Conservation (phyloP, 2,329 filamentous ascomycete genomes). For the Apiospora hydei region DNA sequence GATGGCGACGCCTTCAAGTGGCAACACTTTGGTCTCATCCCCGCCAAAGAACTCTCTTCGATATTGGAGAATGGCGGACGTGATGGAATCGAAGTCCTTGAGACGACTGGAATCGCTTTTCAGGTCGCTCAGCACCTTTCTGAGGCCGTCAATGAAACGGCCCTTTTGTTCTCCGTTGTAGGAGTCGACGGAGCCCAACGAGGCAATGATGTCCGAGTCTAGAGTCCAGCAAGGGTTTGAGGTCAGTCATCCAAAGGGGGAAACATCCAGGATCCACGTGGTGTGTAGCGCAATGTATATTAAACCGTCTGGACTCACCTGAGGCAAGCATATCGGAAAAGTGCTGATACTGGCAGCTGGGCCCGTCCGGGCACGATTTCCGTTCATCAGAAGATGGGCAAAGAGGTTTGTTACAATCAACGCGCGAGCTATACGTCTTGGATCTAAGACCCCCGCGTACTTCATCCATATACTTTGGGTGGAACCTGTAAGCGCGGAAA, state of each 20-base stretch:
- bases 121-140: constrained; percentile 65
- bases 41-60: constrained; percentile 68
- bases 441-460: constrained; percentile 84
- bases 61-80: constrained; percentile 71
- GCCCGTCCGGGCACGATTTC: constrained; percentile 73
- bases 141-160: constrained; percentile 69
- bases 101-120: constrained; percentile 59
- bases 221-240: constrained; percentile 42
- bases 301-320: constrained; percentile 66
- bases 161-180: constrained; percentile 67
- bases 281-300: constrained; percentile 1
- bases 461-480: constrained; percentile 74
- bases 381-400: constrained; percentile 79
- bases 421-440: constrained; percentile 91
- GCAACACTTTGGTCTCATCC: constrained; percentile 69
- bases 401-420: constrained; percentile 76
- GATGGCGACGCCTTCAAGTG: constrained; percentile 56
- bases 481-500: constrained; percentile 91
- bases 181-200: constrained; percentile 72
- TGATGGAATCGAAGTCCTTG: constrained; percentile 72
- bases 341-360: constrained; percentile 79
- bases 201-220: constrained; percentile 79
- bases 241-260: constrained; percentile 58
- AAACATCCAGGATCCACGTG: constrained; percentile 44
- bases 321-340: constrained; percentile 74